Evolutionary conservation across 2,329 filamentous ascomycete species (phyloP).

Genomic region (Ambrosiella cleistominuta): DNA sequence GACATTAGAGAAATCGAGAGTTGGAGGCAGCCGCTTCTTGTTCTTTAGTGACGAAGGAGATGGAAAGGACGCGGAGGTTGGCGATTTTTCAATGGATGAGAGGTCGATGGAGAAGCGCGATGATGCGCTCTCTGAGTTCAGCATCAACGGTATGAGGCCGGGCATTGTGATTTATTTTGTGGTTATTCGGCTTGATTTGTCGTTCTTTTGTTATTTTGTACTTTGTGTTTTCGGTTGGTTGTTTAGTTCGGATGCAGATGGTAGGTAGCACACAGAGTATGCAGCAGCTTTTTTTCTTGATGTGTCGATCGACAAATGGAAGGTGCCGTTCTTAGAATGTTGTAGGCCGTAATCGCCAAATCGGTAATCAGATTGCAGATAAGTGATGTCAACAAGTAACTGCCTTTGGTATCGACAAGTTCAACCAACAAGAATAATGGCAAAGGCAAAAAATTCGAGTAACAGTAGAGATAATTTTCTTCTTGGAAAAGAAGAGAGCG

Average conservation of each 20-base stretch:
- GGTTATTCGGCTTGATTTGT: not conserved
- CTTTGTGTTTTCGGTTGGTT: not conserved
- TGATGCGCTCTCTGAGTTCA: conserved; percentile 14
- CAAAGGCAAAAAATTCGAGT: not conserved
- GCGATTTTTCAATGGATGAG: conserved; percentile 12
- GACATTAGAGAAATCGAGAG: conserved; percentile 9
- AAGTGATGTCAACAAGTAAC: not conserved
- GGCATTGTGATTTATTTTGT: conserved; percentile 15
- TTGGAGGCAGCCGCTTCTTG: not conserved
- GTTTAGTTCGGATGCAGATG: not conserved
- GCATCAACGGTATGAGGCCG: conserved; percentile 20
- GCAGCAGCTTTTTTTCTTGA: not conserved
- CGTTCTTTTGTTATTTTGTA: not conserved
- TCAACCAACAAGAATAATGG: not conserved
- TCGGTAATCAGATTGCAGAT: not conserved
- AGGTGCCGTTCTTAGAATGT: not conserved
- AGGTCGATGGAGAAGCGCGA: conserved; percentile 10
- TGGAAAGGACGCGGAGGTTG: not conserved
- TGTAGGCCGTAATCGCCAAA: not conserved
- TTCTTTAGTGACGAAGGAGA: not conserved
- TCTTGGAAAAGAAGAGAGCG: not conserved
- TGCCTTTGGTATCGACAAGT: not conserved
- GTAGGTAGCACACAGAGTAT: not conserved
- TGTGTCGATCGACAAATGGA: not conserved
- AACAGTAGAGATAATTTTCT: not conserved